Base-by-base conservation (phyloP, 1,284 basidiomycete genomes). In the Ustilago crameri region DNA sequence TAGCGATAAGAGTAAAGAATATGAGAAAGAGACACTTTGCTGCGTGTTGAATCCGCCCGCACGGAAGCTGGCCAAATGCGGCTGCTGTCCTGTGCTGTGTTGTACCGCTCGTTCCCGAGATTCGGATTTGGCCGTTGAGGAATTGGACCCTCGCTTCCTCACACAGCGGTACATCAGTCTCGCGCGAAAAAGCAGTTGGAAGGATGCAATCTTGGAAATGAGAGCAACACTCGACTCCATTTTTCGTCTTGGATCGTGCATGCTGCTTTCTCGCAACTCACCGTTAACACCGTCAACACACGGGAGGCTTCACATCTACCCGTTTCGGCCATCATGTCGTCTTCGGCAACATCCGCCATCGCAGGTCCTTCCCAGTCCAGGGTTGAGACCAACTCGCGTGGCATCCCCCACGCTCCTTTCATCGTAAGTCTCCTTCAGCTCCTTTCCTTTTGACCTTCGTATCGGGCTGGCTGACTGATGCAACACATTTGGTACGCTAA, bases 321-420 rank as follows among this genome's bases (percentile, higher is more conserved):
- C 9, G n/a, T 10, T 20, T 3, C 18, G 20, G 20, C 10, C 42
- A 20, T 17, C 23, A 67, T 67, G 54, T 56, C 67, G 18, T 35
- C 55, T 17, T 44, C 66, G 23, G 4, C 18, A 23, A 48, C 68
- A 20, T 41, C 63, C 1, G 53, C 59, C 41, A 58, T 62, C 20
- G 63, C 63, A 9, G 55, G 62, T 5, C 58, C 62, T 3, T 68
- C 69, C n/a, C 57, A 68, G 42, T 20, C 54, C 22, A 51, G 53
- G 23, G 55, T 78, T 34, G 63, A 76, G 59, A 64, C 60, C 63
- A 97, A 95, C 78, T 89, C 93, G 1, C 87, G 94, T 52, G 95
- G 95, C 1, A 98, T 98, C 60, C 95, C 95, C 14, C 90, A 91
- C 83, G 95, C 95, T 4, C 92, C 93, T 0, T 98, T 98, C 82